Percentiles rank a stretch among this genome's conserved stretches.
phyloP scores from a whole-genome alignment of 129 eudicot species.

The Escallonia rubra region DNA sequence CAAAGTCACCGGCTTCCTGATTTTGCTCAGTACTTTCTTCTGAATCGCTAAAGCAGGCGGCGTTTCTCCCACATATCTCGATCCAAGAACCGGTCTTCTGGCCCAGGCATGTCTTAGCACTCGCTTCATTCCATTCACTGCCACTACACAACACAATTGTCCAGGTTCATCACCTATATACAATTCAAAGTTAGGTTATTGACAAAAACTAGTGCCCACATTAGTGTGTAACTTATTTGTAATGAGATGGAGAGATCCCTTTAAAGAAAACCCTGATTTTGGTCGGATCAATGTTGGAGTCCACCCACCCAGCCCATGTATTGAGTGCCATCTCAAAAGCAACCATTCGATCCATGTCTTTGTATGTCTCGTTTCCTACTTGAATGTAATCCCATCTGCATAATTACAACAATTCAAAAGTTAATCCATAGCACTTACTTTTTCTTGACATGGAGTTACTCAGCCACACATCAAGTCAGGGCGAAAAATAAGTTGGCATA shows the following conservation, averaged over 20 bases:
- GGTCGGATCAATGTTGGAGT: slow-evolving; percentile 28
- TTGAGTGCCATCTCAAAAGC: slow-evolving; percentile 53
- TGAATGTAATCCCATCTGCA: slow-evolving; percentile 58
- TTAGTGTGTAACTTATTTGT: slow-evolving; percentile 36
- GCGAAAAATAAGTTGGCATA: too few relatives aligned
- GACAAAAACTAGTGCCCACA: too few relatives aligned
- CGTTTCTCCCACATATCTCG: slow-evolving; percentile 50
- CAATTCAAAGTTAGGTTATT: too few relatives aligned
- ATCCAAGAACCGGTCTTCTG: slow-evolving; percentile 48
- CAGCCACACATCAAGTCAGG: too few relatives aligned
- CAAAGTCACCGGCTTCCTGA: slow-evolving; percentile 55
- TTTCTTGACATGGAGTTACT: slow-evolving; percentile 2
- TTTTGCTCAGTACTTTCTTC: slow-evolving; percentile 45
- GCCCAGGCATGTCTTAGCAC: slow-evolving; percentile 40
- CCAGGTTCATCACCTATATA: too few relatives aligned
- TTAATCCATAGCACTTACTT: background rate
- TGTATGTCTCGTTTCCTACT: slow-evolving; percentile 39
- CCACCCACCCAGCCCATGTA: slow-evolving; percentile 69
- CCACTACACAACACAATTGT: slow-evolving; percentile 16
- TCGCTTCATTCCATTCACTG: too few relatives aligned
- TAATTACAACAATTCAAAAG: too few relatives aligned
- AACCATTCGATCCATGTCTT: slow-evolving; percentile 54
- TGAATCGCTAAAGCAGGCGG: slow-evolving; percentile 44
- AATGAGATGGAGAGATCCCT: slow-evolving; percentile 77
- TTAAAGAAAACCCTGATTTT: slow-evolving; percentile 52